Conservation (phyloP, 2,329 filamentous ascomycete species). For the Aspergillus glaucus region DNA sequence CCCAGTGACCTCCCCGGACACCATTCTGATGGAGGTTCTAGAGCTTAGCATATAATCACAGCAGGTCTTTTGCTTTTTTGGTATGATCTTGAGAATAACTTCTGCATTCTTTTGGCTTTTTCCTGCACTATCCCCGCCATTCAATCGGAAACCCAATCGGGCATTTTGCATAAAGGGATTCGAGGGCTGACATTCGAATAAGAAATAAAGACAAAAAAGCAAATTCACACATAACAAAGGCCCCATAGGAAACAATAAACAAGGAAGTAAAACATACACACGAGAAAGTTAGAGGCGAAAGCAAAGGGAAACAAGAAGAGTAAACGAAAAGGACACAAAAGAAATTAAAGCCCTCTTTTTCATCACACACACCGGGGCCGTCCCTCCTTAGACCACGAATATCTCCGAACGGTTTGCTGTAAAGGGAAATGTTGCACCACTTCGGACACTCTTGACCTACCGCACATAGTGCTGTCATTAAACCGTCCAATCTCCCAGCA, state of each 20-base stretch:
- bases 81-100: background rate
- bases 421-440: no score
- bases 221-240: background rate
- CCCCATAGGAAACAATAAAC: background rate
- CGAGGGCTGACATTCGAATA: background rate
- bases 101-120: background rate
- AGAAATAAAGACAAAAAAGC: background rate
- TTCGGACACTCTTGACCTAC: no score
- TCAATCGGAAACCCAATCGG: background rate
- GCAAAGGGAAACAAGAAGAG: background rate
- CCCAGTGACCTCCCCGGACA: no score
- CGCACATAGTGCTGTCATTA: background rate
- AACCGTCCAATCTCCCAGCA: background rate
- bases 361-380: background rate
- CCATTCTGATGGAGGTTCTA: background rate
- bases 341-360: background rate
- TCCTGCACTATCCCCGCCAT: background rate
- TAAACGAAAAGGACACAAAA: background rate
- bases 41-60: background rate
- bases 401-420: background rate
- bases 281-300: background rate
- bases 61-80: background rate
- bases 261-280: background rate
- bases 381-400: background rate
- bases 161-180: background rate